These are phyloP conservation scores for Penicillium sp. DNA, from an alignment of 2,329 filamentous ascomycete genomes.

Conservation along the genomic window DNA sequence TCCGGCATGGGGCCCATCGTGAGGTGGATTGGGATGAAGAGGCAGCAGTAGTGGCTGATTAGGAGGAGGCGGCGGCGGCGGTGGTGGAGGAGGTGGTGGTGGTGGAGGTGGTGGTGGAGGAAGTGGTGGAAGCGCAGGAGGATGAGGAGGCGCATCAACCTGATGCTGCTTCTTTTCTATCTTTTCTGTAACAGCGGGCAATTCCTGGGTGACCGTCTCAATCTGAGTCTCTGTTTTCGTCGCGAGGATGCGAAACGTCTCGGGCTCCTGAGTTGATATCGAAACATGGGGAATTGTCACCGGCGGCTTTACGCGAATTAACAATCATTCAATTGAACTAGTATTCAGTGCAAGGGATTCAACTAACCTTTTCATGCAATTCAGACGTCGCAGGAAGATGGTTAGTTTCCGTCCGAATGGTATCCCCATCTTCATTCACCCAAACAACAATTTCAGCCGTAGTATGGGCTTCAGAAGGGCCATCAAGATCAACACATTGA, in stretches of 20 bases:
- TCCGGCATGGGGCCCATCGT: slow-evolving; percentile 6
- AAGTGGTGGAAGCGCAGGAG: slow-evolving; percentile 46
- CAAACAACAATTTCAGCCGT: slow-evolving; percentile 61
- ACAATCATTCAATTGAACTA: not conserved
- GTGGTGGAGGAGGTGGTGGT: slow-evolving; percentile 20
- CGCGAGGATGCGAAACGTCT: slow-evolving; percentile 2
- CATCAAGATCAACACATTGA: slow-evolving; percentile 35
- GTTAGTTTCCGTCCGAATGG: slow-evolving; percentile 49
- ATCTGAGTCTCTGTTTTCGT: slow-evolving; percentile 4
- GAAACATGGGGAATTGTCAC: not conserved
- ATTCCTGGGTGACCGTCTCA: not conserved
- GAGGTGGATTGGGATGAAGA: slow-evolving; percentile 4
- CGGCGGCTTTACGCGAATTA: slow-evolving; percentile 4
- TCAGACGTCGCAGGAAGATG: slow-evolving; percentile 10
- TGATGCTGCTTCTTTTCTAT: slow-evolving; percentile 36
- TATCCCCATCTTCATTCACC: slow-evolving; percentile 62
- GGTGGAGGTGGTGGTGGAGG: slow-evolving; percentile 50
- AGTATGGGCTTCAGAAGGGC: slow-evolving; percentile 41
- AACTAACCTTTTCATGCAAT: slow-evolving; percentile 22
- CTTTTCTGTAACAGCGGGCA: slow-evolving; percentile 19
- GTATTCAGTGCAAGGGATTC: no score
- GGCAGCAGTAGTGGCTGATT: not conserved
- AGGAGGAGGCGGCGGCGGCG: slow-evolving; percentile 5
- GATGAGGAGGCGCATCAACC: slow-evolving; percentile 38
- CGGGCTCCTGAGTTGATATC: not conserved